Conservation (phyloP, 1,284 basidiomycete species). For the Gymnopus androsaceus region DNA sequence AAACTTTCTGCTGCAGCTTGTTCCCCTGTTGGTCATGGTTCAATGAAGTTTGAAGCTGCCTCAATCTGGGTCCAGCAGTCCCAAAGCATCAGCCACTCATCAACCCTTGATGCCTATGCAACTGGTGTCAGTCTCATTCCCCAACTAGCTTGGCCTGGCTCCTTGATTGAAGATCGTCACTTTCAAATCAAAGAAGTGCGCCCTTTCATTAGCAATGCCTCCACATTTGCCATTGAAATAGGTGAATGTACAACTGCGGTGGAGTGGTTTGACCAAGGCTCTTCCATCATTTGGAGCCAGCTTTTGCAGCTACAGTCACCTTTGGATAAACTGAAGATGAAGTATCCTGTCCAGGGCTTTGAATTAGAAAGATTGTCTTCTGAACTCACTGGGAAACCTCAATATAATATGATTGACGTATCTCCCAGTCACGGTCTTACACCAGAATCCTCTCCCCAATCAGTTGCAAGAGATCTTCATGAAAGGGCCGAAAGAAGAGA, state of each 20-base stretch:
- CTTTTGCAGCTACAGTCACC: background rate
- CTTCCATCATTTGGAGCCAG: slow-evolving; percentile 6
- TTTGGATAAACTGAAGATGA: background rate
- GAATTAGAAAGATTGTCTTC: too few species aligned
- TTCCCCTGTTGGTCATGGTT: background rate
- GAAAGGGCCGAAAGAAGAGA: background rate
- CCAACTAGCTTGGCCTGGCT: slow-evolving; percentile 2
- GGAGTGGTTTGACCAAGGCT: slow-evolving; percentile 7
- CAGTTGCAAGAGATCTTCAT: too few species aligned
- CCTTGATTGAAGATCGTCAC: background rate
- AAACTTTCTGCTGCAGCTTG: background rate
- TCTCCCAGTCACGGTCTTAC: too few species aligned
- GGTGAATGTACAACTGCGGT: slow-evolving; percentile 2
- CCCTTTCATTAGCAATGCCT: background rate
- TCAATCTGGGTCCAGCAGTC: background rate
- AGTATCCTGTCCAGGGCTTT: background rate
- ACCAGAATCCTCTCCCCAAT: too few species aligned
- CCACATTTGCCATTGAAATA: background rate
- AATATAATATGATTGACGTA: too few species aligned
- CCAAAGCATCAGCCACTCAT: too few species aligned
- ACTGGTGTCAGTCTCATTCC: background rate
- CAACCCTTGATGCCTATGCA: too few species aligned
- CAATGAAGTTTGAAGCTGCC: background rate
- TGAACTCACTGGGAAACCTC: too few species aligned
- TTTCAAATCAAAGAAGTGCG: background rate